Evolutionary conservation across 2,329 filamentous ascomycete genomes (phyloP), one percentile per base, ranked within the genome.

Genomic region (Penicillium sp.): DNA sequence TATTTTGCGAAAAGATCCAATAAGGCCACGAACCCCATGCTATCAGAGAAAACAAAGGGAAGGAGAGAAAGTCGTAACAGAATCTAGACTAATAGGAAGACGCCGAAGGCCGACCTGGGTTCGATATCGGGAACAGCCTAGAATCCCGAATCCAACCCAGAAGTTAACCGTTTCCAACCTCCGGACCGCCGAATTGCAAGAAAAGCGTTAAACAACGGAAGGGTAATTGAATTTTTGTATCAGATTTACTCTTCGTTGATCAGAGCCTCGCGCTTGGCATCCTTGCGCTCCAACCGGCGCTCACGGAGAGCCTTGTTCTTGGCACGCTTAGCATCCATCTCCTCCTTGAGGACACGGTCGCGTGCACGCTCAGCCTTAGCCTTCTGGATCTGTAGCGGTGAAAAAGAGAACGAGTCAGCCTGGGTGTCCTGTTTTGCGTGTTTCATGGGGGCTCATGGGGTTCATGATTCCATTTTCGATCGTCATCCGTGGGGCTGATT

Each of bases 271-370:
- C 92, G 87, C 93, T 99, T 99, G 80, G 89, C 88, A 78, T 84
- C 80, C 79, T 89, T 86, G 82, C 95, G 90, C 86, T 96, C 91
- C 82, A 88, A 82, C 88, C 94, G 94, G 85, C 94, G 89, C 89
- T 97, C 94, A 83, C 94, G 92, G 75, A 94, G 94, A 78, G 94
- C 94, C 92, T 97, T 97, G 88, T 92, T 97, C 92, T 96, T 97
- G 80, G 92, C 91, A 84, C 94, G 92, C 89, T 96, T 97, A 85
- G 90, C 91, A 79, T 97, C 94, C 94, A 99, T 99, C 86, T 97
- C 92, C 79, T 97, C 92, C 89, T 96, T 93, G 81, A 99, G 87
- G 76, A 87, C 82, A 82, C 87, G 87, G 89, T 97, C 94, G 81
- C 94, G 94, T 69, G 87, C 86, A 86, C 96, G 95, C 91, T 99